phyloP scores from a whole-genome alignment of 2,329 filamentous ascomycete species.

The Cyphellophora attinorum region DNA sequence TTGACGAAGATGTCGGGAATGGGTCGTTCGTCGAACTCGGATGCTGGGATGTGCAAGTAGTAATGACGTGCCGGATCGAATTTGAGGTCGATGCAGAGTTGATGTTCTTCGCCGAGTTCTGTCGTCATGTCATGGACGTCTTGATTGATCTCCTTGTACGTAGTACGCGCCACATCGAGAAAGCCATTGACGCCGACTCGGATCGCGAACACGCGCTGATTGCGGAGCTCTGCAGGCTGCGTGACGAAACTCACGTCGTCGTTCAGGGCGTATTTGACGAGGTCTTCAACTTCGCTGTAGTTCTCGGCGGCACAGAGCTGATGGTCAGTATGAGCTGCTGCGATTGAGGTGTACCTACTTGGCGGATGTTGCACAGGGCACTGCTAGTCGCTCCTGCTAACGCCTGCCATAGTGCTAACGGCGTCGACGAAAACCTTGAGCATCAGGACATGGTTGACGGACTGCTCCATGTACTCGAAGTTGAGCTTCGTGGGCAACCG shows the following conservation, averaged over 20 bases:
- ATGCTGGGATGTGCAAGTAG: slow-evolving; percentile 58
- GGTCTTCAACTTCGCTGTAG: slow-evolving; percentile 48
- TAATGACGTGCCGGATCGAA: slow-evolving; percentile 73
- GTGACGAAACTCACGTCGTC: slow-evolving; percentile 70
- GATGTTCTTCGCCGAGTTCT: slow-evolving; percentile 53
- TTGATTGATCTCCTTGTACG: slow-evolving; percentile 78
- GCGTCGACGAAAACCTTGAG: slow-evolving; percentile 70
- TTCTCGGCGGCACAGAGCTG: slow-evolving; percentile 57
- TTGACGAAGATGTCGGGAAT: slow-evolving; percentile 72
- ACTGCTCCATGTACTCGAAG: slow-evolving; percentile 63
- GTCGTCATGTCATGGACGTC: slow-evolving; percentile 65
- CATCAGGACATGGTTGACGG: slow-evolving; percentile 78
- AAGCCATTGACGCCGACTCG: slow-evolving; percentile 76
- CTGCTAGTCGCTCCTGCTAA: slow-evolving; percentile 54
- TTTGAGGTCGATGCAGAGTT: slow-evolving; percentile 56
- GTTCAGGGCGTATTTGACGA: slow-evolving; percentile 66
- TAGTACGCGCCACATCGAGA: slow-evolving; percentile 77
- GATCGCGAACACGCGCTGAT: slow-evolving; percentile 84
- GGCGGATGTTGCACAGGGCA: slow-evolving; percentile 59
- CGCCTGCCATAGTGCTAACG: slow-evolving; percentile 59
- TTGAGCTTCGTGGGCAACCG: slow-evolving; percentile 59
- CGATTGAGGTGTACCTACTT: slow-evolving; percentile 35
- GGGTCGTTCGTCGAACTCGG: slow-evolving; percentile 50
- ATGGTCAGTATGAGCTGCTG: neutral
- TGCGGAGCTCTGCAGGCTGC: slow-evolving; percentile 72